A percentile compares a stretch with the other conserved stretches of the same genome.
Evolutionary conservation across 1,139 yeast species (phyloP).

Genomic region (Yamadazyma mexicana): DNA sequence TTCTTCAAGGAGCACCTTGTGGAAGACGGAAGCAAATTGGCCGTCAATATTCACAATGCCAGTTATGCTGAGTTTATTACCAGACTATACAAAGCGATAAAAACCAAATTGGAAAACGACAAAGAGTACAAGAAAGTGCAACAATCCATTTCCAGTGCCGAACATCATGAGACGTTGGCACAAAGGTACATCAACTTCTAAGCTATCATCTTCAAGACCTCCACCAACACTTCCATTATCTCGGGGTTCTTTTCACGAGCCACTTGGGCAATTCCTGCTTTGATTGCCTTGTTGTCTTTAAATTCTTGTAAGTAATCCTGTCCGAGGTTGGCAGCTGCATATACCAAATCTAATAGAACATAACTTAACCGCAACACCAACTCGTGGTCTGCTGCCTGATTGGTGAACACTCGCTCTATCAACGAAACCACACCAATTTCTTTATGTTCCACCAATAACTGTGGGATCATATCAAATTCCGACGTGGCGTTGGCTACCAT

Average conservation of each 20-base stretch:
- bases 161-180: slow-evolving; percentile 34
- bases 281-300: slow-evolving; percentile 17
- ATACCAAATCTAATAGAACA: slow-evolving; percentile 31
- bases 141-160: slow-evolving; percentile 31
- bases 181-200: slow-evolving; percentile 42
- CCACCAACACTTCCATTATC: slow-evolving; percentile 20
- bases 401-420: slow-evolving; percentile 24
- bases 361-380: slow-evolving; percentile 38
- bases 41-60: slow-evolving; percentile 36
- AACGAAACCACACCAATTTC: slow-evolving; percentile 24
- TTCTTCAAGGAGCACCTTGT: slow-evolving; percentile 62
- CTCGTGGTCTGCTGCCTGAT: slow-evolving; percentile 29
- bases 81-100: slow-evolving; percentile 60
- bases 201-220: slow-evolving; percentile 20
- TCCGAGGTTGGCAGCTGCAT: slow-evolving; percentile 20
- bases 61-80: slow-evolving; percentile 62
- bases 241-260: slow-evolving; percentile 18
- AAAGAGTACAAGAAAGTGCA: slow-evolving; percentile 34
- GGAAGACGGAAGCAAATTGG: slow-evolving; percentile 58
- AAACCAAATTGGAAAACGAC: slow-evolving; percentile 51
- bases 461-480: slow-evolving; percentile 46
- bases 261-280: slow-evolving; percentile 19
- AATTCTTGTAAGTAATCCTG: slow-evolving; percentile 11
- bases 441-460: slow-evolving; percentile 25
- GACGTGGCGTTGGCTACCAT: slow-evolving; percentile 51